Conservation (phyloP, 2,329 filamentous ascomycete species). For the Pyricularia sp. region DNA sequence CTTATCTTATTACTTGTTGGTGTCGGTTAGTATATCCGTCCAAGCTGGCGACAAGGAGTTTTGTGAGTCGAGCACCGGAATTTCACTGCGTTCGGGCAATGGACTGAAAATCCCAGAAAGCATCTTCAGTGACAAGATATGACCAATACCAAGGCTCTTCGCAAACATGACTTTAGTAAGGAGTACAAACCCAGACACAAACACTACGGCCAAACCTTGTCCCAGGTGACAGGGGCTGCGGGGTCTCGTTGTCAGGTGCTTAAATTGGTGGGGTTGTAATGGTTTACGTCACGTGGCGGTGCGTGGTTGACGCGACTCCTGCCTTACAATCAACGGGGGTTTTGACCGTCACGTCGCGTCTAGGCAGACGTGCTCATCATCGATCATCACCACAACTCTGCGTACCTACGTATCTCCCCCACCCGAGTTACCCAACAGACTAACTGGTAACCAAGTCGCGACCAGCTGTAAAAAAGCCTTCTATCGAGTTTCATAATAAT, state of each 20-base stretch:
- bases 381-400: neutral
- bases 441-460: neutral
- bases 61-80: neutral
- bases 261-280: neutral
- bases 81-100: too few species aligned
- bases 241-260: neutral
- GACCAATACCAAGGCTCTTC: too few species aligned
- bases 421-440: neutral
- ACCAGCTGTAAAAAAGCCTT: neutral
- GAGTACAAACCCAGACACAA: too few species aligned
- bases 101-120: too few species aligned
- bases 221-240: neutral
- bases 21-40: neutral
- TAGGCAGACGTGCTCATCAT: neutral
- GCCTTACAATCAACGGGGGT: neutral
- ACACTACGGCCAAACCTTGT: neutral
- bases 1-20: neutral
- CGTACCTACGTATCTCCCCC: neutral
- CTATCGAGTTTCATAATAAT: neutral
- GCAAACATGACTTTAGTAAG: too few species aligned
- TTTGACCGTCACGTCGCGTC: neutral
- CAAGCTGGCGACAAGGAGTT: neutral
- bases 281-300: slow-evolving; percentile 2
- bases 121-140: too few species aligned
- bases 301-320: slow-evolving; percentile 2